These are phyloP conservation scores for Phoenix dactylifera DNA, from an alignment of 176 grass and related monocot species.

Conservation along the genomic window DNA sequence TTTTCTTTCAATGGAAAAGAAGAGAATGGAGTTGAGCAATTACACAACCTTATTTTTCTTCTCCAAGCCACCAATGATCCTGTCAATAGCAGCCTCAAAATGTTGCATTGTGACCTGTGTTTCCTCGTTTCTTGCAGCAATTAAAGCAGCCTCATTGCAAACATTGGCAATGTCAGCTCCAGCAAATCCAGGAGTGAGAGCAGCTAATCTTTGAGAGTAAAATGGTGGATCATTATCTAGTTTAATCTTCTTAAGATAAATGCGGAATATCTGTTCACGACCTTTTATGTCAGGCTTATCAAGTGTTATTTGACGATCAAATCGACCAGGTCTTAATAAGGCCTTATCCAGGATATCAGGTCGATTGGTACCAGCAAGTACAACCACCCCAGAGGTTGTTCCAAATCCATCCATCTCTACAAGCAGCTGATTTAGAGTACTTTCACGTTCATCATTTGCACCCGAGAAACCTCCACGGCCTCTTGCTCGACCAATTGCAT, in stretches of 20 bases:
- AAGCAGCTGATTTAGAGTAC: conserved; percentile 82
- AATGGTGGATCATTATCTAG: conserved; percentile 69
- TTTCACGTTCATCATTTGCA: conserved; percentile 67
- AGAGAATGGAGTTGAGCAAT: conserved; percentile 7
- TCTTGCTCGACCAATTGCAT: conserved; percentile 87
- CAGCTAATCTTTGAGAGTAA: conserved; percentile 92
- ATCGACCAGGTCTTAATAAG: conserved; percentile 84
- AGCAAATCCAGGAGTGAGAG: conserved; percentile 88
- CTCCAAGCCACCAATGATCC: conserved; percentile 84
- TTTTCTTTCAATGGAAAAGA: neutral
- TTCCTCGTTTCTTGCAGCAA: conserved; percentile 61
- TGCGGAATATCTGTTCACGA: conserved; percentile 77
- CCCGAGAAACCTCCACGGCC: conserved; percentile 58
- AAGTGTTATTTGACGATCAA: conserved; percentile 85
- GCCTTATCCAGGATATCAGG: conserved; percentile 93
- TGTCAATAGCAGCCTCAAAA: conserved; percentile 88
- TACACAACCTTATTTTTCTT: conserved; percentile 85
- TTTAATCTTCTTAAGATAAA: conserved; percentile 92
- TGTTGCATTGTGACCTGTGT: conserved; percentile 58
- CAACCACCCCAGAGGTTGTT: conserved; percentile 71
- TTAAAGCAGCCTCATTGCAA: conserved; percentile 86
- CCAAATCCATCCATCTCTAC: conserved; percentile 99
- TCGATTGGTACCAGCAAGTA: conserved; percentile 90
- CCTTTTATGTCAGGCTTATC: conserved; percentile 93
- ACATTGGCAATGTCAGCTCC: conserved; percentile 95